Evolutionary conservation across 2,329 filamentous ascomycete genomes (phyloP).

Genomic region (Curvularia sp.): DNA sequence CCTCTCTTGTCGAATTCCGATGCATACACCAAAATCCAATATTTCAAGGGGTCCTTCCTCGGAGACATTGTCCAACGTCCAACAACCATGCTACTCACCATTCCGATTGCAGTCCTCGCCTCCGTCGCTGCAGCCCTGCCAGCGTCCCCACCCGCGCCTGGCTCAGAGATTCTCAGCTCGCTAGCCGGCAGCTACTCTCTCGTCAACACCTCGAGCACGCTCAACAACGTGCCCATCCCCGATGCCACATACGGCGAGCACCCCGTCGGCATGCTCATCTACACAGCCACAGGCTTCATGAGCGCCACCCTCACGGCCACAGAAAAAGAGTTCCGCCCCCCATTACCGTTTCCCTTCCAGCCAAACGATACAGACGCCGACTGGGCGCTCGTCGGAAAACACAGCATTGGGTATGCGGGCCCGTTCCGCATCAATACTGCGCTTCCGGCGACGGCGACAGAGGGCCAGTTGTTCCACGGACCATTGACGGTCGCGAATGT

Average conservation of each 20-base stretch:
- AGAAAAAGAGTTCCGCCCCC: constrained; percentile 28
- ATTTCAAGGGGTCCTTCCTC: neutral
- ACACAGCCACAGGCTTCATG: constrained; percentile 37
- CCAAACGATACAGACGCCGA: constrained; percentile 31
- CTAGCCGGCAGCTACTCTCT: constrained; percentile 36
- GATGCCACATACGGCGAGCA: constrained; percentile 30
- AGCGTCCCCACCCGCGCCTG: neutral
- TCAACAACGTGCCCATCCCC: constrained; percentile 28
- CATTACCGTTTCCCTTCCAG: constrained; percentile 33
- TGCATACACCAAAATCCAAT: neutral
- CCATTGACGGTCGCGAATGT: constrained; percentile 37
- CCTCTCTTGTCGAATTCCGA: too few species aligned
- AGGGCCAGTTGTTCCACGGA: constrained; percentile 38
- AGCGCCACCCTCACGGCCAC: constrained; percentile 39
- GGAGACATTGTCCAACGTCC: neutral
- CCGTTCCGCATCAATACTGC: constrained; percentile 27
- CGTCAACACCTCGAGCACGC: constrained; percentile 35
- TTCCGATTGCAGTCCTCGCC: constrained; percentile 1
- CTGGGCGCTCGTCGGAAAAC: constrained; percentile 41
- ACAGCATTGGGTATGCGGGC: constrained; percentile 38
- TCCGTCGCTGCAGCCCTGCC: constrained; percentile 13
- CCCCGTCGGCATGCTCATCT: constrained; percentile 38
- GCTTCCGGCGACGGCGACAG: constrained; percentile 24
- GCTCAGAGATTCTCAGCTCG: constrained; percentile 23
- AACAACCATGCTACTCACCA: constrained; percentile 1